Base-by-base conservation (phyloP, 805 yeast species). In the Saccharomycopsis fibuligera region DNA sequence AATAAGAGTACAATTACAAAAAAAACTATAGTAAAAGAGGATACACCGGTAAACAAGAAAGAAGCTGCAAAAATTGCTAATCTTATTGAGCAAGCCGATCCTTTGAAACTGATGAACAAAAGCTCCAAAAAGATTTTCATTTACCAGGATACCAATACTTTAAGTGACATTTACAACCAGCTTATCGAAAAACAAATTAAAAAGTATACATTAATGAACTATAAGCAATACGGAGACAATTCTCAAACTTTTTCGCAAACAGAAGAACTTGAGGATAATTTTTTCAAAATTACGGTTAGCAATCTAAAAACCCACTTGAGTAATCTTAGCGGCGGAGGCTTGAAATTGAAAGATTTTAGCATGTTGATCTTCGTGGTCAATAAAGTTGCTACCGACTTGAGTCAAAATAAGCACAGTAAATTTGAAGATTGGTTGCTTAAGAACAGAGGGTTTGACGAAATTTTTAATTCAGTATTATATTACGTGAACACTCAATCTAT, bases 1-100 rank as follows among this genome's bases (percentile, higher is more conserved):
- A n/a, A n/a, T n/a, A n/a, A n/a, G n/a, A n/a, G n/a, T n/a, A n/a
- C n/a, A n/a, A n/a, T n/a, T 17, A 22, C 16, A 19, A 22, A 29
- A 37, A 37, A 35, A n/a, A 14, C 30, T 17, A 21, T 22, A 5
- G 23, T n/a, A 8, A 4, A 23, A 14, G 45, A 44, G 14, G 14
- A 22, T 19, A 16, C 17, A 1, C 19, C 27, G 24, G 25, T 21
- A 17, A 41, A 29, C 35, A 19, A 35, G 17, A 45, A 25, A 14
- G 19, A 35, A 29, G 33, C 12, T 27, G 39, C 14, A 27, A 40
- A 35, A 12, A 30, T 47, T 30, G 41, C 40, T n/a, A 38, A 47
- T 17, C 33, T 44, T 10, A 50, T 47, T 14, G 47, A 39, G 23
- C 31, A 43, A 5, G 23, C 35, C 25, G 54, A 50, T 35, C 54